A percentile compares a stretch with the other conserved stretches of the same genome.
Evolutionary conservation across 2,329 filamentous ascomycete species (phyloP).

Genomic region (Colletotrichum tamarilloi): DNA sequence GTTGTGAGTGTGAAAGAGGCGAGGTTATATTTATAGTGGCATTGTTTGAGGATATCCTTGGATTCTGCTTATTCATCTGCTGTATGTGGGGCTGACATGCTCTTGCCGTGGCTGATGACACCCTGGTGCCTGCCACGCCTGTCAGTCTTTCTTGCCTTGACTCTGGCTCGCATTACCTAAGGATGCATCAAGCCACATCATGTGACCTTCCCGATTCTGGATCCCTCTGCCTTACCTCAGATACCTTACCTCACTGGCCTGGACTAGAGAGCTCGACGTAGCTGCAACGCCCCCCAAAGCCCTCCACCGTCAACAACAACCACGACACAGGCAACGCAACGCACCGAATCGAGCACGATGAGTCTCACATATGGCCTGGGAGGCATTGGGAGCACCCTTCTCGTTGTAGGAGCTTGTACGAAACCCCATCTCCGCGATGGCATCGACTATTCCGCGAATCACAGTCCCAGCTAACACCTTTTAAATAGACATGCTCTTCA

Average conservation of each 20-base stretch:
- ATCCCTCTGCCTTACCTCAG: conserved; percentile 25
- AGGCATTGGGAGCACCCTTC: conserved; percentile 74
- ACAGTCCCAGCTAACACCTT: conserved; percentile 29
- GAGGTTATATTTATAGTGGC: conserved; percentile 34
- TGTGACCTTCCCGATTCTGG: conserved; percentile 49
- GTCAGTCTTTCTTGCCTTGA: neutral
- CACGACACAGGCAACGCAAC: conserved; percentile 36
- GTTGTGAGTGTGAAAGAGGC: conserved; percentile 30
- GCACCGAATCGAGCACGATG: conserved; percentile 62
- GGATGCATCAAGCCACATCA: conserved; percentile 40
- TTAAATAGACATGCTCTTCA: conserved; percentile 93
- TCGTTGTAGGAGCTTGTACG: conserved; percentile 84
- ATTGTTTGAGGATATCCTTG: conserved; percentile 36
- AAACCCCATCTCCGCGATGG: conserved; percentile 38
- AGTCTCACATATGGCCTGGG: conserved; percentile 78
- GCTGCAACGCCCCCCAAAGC: conserved; percentile 33
- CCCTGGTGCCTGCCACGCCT: neutral
- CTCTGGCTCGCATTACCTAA: conserved; percentile 17
- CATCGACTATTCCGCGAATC: conserved; percentile 10
- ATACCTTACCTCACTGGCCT: conserved; percentile 30
- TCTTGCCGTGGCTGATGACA: conserved; percentile 6
- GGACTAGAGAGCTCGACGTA: conserved; percentile 34
- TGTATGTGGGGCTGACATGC: conserved; percentile 16
- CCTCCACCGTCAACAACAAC: conserved; percentile 25
- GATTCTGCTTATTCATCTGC: conserved; percentile 42